Evolutionary conservation across 1,284 basidiomycete species (phyloP), one percentile per base, ranked within the genome.

Genomic region (Serendipita sp.): DNA sequence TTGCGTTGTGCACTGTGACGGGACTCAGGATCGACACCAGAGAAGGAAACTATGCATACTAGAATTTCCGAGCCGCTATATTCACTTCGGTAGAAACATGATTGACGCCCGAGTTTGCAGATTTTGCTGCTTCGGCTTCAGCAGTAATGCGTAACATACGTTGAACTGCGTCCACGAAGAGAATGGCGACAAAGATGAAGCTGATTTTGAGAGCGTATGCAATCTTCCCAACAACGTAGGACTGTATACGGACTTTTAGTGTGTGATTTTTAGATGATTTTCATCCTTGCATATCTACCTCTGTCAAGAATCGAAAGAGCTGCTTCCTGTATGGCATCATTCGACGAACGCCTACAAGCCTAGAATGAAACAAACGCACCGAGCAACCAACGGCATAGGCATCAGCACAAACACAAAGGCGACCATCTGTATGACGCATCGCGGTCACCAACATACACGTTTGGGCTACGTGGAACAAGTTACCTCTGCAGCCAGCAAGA

Each of bases 181-280:
- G 76, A 4, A 97, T 83, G 1, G 78, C 89, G 0, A 96, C 85
- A 70, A 95, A 96, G 88, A 97, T 95, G 79, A 96, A 96, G 3
- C 91, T 90, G 68, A 97, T 96, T 72, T 96, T 96, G 68, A 91
- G 79, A 62, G 75, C 87, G 70, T 91, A 91, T 0, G 87, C 85
- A 63, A 91, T 64, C 69, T 89, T 90, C 10, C 85, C 86, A 50
- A 89, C 74, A 62, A 85, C 71, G 50, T 79, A 75, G 63, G 53
- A 58, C 53, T 58, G 26, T 58, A 58, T 6, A 58, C 15, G 29
- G 15, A 58, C 4, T 26, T 30, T 58, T 4, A 58, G 53, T 26
- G 8, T 32, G 29, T 58, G 10, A 58, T 58, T 30, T n/a, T 8
- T 12, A 30, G 22, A 22, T 22, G 22, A 30, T 32, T 4, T 32